Evolutionary conservation across 2,329 filamentous ascomycete species (phyloP).

Genomic region (Hypocreales sp.): DNA sequence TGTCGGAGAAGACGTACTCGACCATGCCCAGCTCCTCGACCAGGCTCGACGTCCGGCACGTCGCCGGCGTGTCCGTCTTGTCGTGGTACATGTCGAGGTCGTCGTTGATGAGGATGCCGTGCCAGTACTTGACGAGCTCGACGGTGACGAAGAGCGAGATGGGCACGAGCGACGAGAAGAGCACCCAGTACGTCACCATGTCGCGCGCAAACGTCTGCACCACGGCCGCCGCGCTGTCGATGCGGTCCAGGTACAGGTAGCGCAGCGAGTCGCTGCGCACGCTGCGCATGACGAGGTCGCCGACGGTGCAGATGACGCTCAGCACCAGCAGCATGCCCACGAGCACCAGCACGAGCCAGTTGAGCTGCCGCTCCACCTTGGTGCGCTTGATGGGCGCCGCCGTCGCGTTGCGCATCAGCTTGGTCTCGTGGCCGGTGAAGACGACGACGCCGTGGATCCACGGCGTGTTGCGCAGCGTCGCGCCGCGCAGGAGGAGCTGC

Average conservation of each 20-base stretch:
- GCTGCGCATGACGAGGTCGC: slow-evolving; percentile 68
- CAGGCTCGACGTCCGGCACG: slow-evolving; percentile 87
- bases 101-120: slow-evolving; percentile 93
- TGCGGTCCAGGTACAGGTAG: slow-evolving; percentile 56
- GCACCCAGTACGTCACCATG: slow-evolving; percentile 95
- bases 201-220: slow-evolving; percentile 79
- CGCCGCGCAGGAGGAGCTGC: slow-evolving; percentile 82
- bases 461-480: slow-evolving; percentile 86
- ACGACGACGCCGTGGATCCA: slow-evolving; percentile 96
- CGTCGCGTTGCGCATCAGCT: slow-evolving; percentile 96
- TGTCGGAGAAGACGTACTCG: slow-evolving; percentile 97
- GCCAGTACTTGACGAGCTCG: slow-evolving; percentile 95
- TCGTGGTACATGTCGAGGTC: slow-evolving; percentile 98
- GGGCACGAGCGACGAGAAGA: slow-evolving; percentile 91
- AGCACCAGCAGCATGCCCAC: slow-evolving; percentile 70
- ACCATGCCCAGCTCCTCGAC: slow-evolving; percentile 97
- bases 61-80: slow-evolving; percentile 85
- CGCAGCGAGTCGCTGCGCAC: slow-evolving; percentile 44
- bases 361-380: slow-evolving; percentile 86
- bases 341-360: slow-evolving; percentile 81
- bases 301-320: slow-evolving; percentile 80
- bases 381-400: slow-evolving; percentile 96
- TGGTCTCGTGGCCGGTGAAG: slow-evolving; percentile 88
- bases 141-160: slow-evolving; percentile 97
- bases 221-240: slow-evolving; percentile 36